Conservation (phyloP, 2,329 filamentous ascomycete species). For the Torrubiella hemipterigena region DNA sequence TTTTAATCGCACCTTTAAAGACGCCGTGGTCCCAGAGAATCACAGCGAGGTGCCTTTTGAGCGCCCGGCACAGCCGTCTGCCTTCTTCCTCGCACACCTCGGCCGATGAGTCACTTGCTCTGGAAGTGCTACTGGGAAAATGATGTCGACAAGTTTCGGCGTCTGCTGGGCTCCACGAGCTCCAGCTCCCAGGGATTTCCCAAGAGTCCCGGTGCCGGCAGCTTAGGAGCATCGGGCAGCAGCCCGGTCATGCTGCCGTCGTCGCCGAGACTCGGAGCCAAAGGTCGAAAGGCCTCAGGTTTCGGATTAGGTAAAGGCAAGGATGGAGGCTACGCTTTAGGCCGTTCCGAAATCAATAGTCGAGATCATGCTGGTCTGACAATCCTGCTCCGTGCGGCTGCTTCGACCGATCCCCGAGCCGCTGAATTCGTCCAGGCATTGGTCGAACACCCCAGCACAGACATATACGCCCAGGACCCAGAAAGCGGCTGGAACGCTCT, state of each 20-base stretch:
- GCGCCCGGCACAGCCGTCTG: constrained; percentile 26
- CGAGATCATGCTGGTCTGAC: constrained; percentile 75
- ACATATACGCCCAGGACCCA: constrained; percentile 74
- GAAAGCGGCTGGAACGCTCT: constrained; percentile 96
- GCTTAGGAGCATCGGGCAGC: constrained; percentile 18
- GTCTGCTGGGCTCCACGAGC: constrained; percentile 65
- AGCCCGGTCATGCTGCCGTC: constrained; percentile 30
- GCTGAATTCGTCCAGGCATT: constrained; percentile 66
- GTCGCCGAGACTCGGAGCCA: constrained; percentile 36
- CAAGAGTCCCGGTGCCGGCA: constrained; percentile 38
- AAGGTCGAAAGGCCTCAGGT: constrained; percentile 41
- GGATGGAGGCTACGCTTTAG: constrained; percentile 27
- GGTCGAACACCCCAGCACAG: constrained; percentile 69
- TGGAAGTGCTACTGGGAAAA: constrained; percentile 97
- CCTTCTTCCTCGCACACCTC: constrained; percentile 25
- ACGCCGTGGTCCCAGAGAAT: constrained; percentile 77
- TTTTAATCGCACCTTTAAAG: constrained; percentile 62
- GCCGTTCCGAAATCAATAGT: constrained; percentile 65
- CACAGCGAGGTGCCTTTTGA: constrained; percentile 77
- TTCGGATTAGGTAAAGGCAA: constrained; percentile 26
- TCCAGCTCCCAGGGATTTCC: constrained; percentile 41
- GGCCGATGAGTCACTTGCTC: constrained; percentile 84
- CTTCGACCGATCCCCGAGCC: constrained; percentile 58
- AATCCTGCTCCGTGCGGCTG: constrained; percentile 71
- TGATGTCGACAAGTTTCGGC: constrained; percentile 91